phyloP scores from a whole-genome alignment of 306 rosid genomes.

The Fragaria ananassa region DNA sequence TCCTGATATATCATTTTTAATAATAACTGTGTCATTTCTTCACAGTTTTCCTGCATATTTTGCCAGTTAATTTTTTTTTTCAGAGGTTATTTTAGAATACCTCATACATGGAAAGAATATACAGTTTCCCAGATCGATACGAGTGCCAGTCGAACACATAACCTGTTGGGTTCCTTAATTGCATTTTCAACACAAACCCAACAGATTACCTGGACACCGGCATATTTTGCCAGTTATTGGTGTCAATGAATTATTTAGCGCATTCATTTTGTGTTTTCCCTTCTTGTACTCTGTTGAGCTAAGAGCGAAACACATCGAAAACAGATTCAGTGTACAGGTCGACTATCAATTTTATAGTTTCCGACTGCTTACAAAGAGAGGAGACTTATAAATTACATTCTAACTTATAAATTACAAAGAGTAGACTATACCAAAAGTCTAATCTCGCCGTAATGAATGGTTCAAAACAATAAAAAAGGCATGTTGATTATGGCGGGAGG shows the following conservation, averaged over 20 bases:
- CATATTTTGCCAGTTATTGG: background rate
- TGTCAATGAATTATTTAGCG: background rate
- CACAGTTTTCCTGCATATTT: no score
- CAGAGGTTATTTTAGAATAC: background rate
- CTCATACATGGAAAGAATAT: background rate
- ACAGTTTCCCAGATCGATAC: background rate
- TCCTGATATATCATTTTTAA: background rate
- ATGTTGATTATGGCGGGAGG: conserved; percentile 37
- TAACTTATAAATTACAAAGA: no score
- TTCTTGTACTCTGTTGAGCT: background rate
- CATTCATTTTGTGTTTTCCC: background rate
- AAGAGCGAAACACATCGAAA: background rate
- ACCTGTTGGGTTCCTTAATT: background rate
- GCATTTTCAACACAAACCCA: background rate
- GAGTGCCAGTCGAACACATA: background rate
- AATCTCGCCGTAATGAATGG: background rate
- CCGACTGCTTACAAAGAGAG: background rate
- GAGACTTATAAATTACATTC: background rate
- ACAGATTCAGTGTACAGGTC: background rate
- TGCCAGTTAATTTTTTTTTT: no score
- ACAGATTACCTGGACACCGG: background rate
- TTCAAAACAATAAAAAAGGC: conserved; percentile 12
- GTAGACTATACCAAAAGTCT: background rate
- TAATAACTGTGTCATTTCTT: background rate
- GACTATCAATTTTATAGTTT: background rate